Base-by-base conservation (phyloP, 257 asterid genomes). In the Scutellaria baicalensis region DNA sequence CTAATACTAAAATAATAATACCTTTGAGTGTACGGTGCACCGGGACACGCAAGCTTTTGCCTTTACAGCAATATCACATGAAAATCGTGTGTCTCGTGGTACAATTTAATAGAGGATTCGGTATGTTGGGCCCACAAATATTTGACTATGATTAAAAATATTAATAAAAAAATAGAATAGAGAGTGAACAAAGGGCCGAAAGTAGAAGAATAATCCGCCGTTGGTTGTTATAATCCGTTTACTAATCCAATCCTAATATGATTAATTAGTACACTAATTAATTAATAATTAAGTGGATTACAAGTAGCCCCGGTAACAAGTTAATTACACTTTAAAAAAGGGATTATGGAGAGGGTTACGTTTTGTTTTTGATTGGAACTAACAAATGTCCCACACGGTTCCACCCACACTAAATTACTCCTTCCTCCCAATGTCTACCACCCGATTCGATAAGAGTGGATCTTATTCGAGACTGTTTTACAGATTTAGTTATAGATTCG, bases 71-170 rank as follows among this genome's bases (percentile, higher is more conserved):
- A n/a, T n/a, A n/a, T n/a, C 52, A 51, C 52, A 70, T 75, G 70
- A 61, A 52, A 52, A 39, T 62, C 87, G 74, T 80, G 87, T 47
- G 64, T 80, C 75, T 76, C 83, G 78, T 85, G 87, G 64, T 57
- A 75, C 27, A 23, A 62, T 79, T 72, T 44, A 47, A 27, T 33
- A 49, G 3, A 9, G n/a, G 59, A 23, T 43, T 16, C 11, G 74
- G 66, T 23, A 44, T 14, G 14, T 9, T 14, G 77, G 64, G 17
- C 48, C 81, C 66, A 66, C 9, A 13, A 23, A 48, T 73, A 76
- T 76, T 76, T 55, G 80, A 76, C 76, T 11, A 40, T 9, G 12
- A 40, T 9, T 17, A n/a, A 40, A 67, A 49, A 49, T n/a, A 7
- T 9, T 13, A n/a, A 9, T 6, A 38, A 1, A 23, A 51, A n/a